Evolutionary conservation across 2,329 filamentous ascomycete species (phyloP).

Genomic region (Epichloe scottii): DNA sequence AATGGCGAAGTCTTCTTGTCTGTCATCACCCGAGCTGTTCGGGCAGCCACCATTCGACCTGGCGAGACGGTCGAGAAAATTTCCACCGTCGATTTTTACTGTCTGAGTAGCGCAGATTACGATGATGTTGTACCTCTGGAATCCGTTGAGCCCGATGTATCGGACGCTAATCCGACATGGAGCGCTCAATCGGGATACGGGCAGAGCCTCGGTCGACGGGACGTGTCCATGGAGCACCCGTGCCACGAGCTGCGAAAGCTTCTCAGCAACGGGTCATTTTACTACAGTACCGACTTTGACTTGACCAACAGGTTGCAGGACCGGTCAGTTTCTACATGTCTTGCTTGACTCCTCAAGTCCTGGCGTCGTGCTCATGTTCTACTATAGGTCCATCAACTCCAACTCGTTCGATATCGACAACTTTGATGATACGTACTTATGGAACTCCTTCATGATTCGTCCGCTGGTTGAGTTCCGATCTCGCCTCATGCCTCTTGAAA

Average conservation of each 20-base stretch:
- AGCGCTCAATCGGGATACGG: conserved; percentile 28
- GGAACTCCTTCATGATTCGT: conserved; percentile 98
- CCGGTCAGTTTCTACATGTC: conserved; percentile 35
- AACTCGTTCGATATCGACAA: conserved; percentile 82
- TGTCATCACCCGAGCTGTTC: conserved; percentile 67
- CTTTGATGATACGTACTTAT: conserved; percentile 83
- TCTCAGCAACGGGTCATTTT: conserved; percentile 85
- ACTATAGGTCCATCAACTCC: conserved; percentile 54
- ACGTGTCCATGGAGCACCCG: conserved; percentile 69
- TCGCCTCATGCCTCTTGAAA: conserved; percentile 62
- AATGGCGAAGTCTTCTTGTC: conserved; percentile 80
- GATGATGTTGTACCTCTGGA: conserved; percentile 58
- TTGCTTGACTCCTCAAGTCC: not conserved
- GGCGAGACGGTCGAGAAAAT: conserved; percentile 87
- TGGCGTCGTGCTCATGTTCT: not conserved
- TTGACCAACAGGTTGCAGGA: conserved; percentile 88
- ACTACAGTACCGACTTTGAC: conserved; percentile 98
- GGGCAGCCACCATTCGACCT: conserved; percentile 70
- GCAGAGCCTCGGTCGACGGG: conserved; percentile 46
- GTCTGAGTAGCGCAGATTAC: conserved; percentile 74
- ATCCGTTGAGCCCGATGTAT: conserved; percentile 34
- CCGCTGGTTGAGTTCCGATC: conserved; percentile 83
- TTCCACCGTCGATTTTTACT: conserved; percentile 80
- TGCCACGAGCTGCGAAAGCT: conserved; percentile 86
- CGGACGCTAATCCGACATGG: conserved; percentile 35